Evolutionary conservation across 2,329 filamentous ascomycete genomes (phyloP), one percentile per base, ranked within the genome.

Genomic region (Zalaria sp.): DNA sequence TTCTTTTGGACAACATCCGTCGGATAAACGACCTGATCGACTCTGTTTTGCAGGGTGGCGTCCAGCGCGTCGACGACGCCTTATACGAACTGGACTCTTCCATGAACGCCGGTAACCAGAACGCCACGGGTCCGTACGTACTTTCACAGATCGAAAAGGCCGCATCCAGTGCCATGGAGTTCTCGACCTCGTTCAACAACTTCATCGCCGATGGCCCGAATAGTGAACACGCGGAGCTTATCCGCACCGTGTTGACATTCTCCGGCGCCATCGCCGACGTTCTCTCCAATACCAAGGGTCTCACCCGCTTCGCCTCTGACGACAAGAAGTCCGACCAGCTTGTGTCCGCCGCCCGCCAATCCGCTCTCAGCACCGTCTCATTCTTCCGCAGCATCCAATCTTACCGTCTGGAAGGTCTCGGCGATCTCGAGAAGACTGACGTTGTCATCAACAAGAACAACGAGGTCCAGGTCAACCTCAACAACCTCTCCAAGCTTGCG

Each of bases 11-110:
- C 47, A 93, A 87, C 54, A 72, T 95, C 38, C 77, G 82, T 58
- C 95, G 94, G 71, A 89, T 98, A 61, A 91, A 93, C 66, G 87
- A 93, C 53, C 89, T 98, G 41, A 93, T 98, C 51, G 91, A 98
- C 61, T 94, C 89, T 0, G 91, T 98, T 3, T 70, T 98, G 34
- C 88, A 96, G 59, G 81, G 85, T 38, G 91, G 88, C 51, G 86
- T 96, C 25, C 80, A 91, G 54, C 81, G 91, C 36, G 88, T 98
- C 9, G 91, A 98, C 54, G 91, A 98, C 62, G 87, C 91, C 35
- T 70, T 98, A 31, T 98, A 98, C 64, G 91, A 98, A 62, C 72
- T 98, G 35, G 91, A 98, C 62, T 96, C 91, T 18, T 83, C 83
- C 18, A 96, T 96, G 87, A 89, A 96, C 60, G 91, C 89, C 34